Evolutionary conservation across 2,329 filamentous ascomycete species (phyloP), one percentile per base, ranked within the genome.

Genomic region (Botrytis galanthina): DNA sequence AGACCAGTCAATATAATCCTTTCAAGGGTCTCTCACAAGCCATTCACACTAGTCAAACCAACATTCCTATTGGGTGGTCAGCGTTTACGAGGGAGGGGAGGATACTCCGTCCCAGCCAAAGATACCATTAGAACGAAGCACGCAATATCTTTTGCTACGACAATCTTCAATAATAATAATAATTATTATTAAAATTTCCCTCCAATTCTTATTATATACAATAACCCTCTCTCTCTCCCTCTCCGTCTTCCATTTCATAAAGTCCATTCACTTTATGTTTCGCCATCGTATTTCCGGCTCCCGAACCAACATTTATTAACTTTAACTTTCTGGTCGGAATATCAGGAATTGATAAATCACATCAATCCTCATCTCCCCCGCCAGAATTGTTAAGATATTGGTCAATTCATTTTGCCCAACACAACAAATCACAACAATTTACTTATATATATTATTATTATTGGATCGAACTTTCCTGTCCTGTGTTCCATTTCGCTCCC

Each of bases 51-150:
- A 62, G 29, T 39, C 57, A 62, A 37, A 39, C 39, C 67, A 70
- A 62, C 39, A 37, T n/a, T 62, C 26, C 39, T 22, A 70, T 70
- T 70, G 68, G 68, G 22, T 62, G 54, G 64, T 20, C 22, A 37
- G 46, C 32, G 64, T 67, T 67, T 54, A 67, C 64, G 32, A 67
- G 64, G 64, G n/a, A 61, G 59, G 32, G 51, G 16, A 18, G 51
- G 26, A 18, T 51, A 26, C 22, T 51, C 26, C 14, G n/a, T 32
- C 18, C 6, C 37, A 32, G n/a, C n/a, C 42, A 63, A 63, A 63
- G 26, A 63, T 20, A 64, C 61, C 7, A 46, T 32, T 32, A 22
- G 39, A 64, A 69, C 12, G 66, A 59, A 69, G 66, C 66, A 69
- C 66, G 66, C 48, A 57, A 63, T 63, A 63, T 44, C 37, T 37